phyloP scores from a whole-genome alignment of 2,329 filamentous ascomycete species.

The Pyricularia pennisetigena region DNA sequence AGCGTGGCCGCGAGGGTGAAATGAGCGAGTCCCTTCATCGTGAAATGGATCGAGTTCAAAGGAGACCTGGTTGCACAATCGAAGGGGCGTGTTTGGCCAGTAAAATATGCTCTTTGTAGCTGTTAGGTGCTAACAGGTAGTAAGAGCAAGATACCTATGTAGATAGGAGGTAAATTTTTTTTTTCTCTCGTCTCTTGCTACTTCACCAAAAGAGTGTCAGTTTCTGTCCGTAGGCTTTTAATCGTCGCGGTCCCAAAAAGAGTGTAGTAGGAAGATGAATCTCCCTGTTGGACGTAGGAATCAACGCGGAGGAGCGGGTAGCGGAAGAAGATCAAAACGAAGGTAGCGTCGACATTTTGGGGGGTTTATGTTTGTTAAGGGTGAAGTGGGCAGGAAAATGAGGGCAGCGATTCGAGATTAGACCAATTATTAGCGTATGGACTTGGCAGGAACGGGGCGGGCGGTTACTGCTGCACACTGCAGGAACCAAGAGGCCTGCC shows the following conservation, averaged over 20 bases:
- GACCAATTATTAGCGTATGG: neutral
- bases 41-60: constrained; percentile 9
- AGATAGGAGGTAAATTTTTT: neutral
- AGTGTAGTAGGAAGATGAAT: constrained; percentile 43
- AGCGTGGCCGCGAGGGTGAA: constrained; percentile 42
- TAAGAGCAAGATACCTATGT: neutral
- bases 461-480: neutral
- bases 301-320: constrained; percentile 13
- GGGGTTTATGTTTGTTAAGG: constrained; percentile 5
- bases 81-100: neutral
- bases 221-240: constrained; percentile 2
- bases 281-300: constrained; percentile 42
- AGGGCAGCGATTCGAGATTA: constrained; percentile 1
- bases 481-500: neutral
- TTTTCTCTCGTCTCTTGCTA: neutral
- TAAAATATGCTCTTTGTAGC: neutral
- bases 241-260: constrained; percentile 28
- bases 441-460: neutral
- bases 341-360: constrained; percentile 4
- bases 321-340: constrained; percentile 12
- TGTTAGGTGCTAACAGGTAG: neutral
- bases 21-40: constrained; percentile 40
- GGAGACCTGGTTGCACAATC: neutral
- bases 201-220: neutral
- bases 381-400: constrained; percentile 5